phyloP scores from a whole-genome alignment of 108 stramenopile genomes.

The Seminavis robusta region DNA sequence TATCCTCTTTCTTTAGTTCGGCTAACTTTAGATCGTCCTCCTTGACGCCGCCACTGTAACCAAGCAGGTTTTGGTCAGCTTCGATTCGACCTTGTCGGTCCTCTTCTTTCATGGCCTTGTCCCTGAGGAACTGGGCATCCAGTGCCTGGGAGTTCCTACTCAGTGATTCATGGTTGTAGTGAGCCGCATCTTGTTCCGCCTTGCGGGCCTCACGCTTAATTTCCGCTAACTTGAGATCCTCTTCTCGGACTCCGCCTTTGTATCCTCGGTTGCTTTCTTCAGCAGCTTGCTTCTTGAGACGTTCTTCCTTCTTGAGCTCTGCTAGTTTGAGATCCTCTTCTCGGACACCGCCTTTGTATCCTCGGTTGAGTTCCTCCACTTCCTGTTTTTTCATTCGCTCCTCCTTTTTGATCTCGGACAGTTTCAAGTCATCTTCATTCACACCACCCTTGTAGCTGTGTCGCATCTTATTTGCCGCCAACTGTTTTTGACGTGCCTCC shows the following conservation, averaged over 20 bases:
- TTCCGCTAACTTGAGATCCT: no score
- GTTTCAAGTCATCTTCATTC: slow-evolving; percentile 8
- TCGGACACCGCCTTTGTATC: no score
- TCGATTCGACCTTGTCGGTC: not conserved
- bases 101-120: not conserved
- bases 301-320: no score
- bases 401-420: slow-evolving; percentile 9
- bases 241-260: no score
- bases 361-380: no score
- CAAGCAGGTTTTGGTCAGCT: no score
- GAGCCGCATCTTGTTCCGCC: slow-evolving; percentile 3
- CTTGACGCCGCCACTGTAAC: slow-evolving; percentile 1
- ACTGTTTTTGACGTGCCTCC: not conserved
- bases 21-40: not conserved
- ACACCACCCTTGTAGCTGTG: slow-evolving; percentile 10
- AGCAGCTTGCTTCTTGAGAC: no score
- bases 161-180: not conserved
- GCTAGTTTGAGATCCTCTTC: no score
- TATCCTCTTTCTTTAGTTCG: slow-evolving; percentile 1
- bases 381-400: not conserved
- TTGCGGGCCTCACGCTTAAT: not conserved
- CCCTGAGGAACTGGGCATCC: not conserved
- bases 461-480: no score
- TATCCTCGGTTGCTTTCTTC: no score
- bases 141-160: not conserved